phyloP scores from a whole-genome alignment of 345 rosid species.

The Mercurialis annua region DNA sequence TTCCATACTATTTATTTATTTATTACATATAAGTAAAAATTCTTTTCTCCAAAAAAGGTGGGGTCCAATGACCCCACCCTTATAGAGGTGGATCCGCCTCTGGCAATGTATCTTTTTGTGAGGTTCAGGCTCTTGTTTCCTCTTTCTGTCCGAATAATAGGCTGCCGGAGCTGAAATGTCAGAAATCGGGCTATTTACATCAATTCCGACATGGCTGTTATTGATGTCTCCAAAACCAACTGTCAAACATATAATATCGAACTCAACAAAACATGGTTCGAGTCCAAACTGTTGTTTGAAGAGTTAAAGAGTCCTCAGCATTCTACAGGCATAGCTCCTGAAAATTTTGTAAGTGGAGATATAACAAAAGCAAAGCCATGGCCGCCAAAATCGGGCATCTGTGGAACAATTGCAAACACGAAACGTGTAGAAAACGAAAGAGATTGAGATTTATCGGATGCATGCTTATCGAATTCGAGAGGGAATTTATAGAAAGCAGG shows the following conservation, averaged over 20 bases:
- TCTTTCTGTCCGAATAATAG: background rate
- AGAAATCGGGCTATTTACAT: background rate
- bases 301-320: background rate
- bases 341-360: background rate
- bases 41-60: too few relatives aligned
- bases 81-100: too few relatives aligned
- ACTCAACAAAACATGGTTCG: constrained; percentile 5
- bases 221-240: background rate
- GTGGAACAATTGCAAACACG: background rate
- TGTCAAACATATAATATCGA: constrained; percentile 2
- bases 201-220: background rate
- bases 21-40: too few relatives aligned
- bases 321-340: background rate
- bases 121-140: constrained; percentile 4
- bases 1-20: too few relatives aligned
- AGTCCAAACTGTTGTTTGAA: background rate
- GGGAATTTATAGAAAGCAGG: constrained; percentile 46
- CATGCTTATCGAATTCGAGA: constrained; percentile 21
- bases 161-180: background rate
- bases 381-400: background rate
- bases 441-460: constrained; percentile 9
- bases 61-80: too few relatives aligned
- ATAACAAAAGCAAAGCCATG: constrained; percentile 1
- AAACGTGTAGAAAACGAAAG: background rate
- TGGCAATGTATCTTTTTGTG: constrained; percentile 5